These are phyloP conservation scores for Penicillium sp. DNA, from an alignment of 2,329 filamentous ascomycete genomes.

Conservation along the genomic window DNA sequence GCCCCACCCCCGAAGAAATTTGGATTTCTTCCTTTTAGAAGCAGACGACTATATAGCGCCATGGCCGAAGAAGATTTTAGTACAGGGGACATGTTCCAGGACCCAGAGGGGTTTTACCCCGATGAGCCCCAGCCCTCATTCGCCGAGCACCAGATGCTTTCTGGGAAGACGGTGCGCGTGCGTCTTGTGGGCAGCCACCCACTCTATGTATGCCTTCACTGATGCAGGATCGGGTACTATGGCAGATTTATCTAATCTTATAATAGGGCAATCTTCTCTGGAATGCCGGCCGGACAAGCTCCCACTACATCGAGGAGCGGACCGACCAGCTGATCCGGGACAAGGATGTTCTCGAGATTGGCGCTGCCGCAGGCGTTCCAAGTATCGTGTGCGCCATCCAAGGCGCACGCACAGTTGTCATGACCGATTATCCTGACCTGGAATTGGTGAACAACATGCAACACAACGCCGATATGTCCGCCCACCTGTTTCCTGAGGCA, in stretches of 20 bases:
- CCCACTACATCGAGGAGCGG: slow-evolving; percentile 69
- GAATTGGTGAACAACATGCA: slow-evolving; percentile 77
- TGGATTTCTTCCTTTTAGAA: slow-evolving; percentile 7
- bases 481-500: slow-evolving; percentile 37
- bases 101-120: slow-evolving; percentile 74
- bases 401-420: slow-evolving; percentile 64
- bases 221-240: background rate
- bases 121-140: slow-evolving; percentile 70
- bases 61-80: slow-evolving; percentile 36
- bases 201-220: slow-evolving; percentile 59
- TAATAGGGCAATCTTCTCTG: slow-evolving; percentile 73
- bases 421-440: slow-evolving; percentile 83
- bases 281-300: slow-evolving; percentile 78
- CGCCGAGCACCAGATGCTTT: slow-evolving; percentile 64
- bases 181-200: slow-evolving; percentile 82
- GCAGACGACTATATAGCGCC: slow-evolving; percentile 2
- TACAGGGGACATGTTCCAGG: slow-evolving; percentile 61
- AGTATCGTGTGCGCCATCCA: slow-evolving; percentile 70
- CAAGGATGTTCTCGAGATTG: slow-evolving; percentile 78
- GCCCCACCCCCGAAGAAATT: slow-evolving; percentile 13
- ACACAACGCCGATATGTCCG: slow-evolving; percentile 63
- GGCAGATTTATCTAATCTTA: background rate
- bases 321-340: slow-evolving; percentile 55
- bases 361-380: slow-evolving; percentile 80
- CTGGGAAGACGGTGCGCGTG: slow-evolving; percentile 61